A percentile compares a stretch with the other conserved stretches of the same genome.
These are phyloP conservation scores for Geotrichum armillariae DNA, from an alignment of 1,139 yeast species.

Conservation along the genomic window DNA sequence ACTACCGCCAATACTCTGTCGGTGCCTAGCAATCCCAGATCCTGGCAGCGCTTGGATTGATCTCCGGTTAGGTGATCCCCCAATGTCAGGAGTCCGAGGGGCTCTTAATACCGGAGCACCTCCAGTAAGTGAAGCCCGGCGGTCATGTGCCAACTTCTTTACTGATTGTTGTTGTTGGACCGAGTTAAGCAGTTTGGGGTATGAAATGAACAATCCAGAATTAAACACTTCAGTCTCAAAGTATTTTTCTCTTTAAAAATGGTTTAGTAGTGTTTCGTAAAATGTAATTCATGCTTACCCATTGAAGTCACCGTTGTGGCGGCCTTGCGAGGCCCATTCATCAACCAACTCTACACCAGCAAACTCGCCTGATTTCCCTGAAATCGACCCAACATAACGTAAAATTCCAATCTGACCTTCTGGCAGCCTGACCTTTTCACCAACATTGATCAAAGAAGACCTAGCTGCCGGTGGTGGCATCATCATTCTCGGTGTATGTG, in stretches of 20 bases:
- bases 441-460: constrained; percentile 29
- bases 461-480: background rate
- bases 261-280: too few species aligned
- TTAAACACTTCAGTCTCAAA: constrained; percentile 20
- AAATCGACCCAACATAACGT: constrained; percentile 71
- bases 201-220: constrained; percentile 31
- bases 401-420: constrained; percentile 56
- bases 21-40: constrained; percentile 10
- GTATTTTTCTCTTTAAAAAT: constrained; percentile 11
- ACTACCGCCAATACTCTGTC: constrained; percentile 5
- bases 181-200: constrained; percentile 18
- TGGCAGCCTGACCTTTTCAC: constrained; percentile 44
- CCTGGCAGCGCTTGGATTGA: constrained; percentile 8
- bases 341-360: constrained; percentile 86
- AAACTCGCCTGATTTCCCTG: constrained; percentile 73
- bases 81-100: constrained; percentile 9
- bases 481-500: constrained; percentile 12
- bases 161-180: constrained; percentile 11
- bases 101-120: constrained; percentile 8
- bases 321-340: constrained; percentile 64
- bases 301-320: constrained; percentile 71
- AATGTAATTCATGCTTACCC: too few species aligned
- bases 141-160: background rate
- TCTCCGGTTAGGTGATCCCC: constrained; percentile 4
- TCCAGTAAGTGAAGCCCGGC: constrained; percentile 7